Evolutionary conservation across 257 asterid genomes (phyloP), one percentile per base, ranked within the genome.

Genomic region (Jaltomata sinuosa): DNA sequence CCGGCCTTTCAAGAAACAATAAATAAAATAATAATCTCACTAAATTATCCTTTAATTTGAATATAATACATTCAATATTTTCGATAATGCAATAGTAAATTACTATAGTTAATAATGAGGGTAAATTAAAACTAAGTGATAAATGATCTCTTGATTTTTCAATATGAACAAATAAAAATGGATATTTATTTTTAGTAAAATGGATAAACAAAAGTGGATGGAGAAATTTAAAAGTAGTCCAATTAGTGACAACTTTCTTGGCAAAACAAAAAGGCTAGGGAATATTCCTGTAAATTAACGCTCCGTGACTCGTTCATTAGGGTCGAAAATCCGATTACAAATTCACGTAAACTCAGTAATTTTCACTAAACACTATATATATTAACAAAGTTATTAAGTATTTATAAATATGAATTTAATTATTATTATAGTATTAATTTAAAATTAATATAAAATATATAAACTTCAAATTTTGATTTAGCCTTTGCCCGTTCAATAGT

Each of bases 31-130:
- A 55, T 55, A n/a, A 55, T 55, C n/a, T 55, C n/a, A 55, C 9
- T 55, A n/a, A 21, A 55, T 55, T 3, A 9, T 0, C 0, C 0
- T 55, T 8, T 55, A n/a, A n/a, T n/a, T n/a, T n/a, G 6, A n/a
- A 8, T 55, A 55, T n/a, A 11, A 55, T 55, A n/a, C 21, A 3
- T 55, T 55, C 5, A 55, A 55, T 55, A 21, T 3, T 2, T 0
- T 55, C 0, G 12, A 10, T 8, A n/a, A 55, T 55, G 29, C 1
- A 19, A 8, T 21, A 3, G 6, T 21, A 55, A 55, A 55, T n/a
- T 0, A 55, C 5, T 55, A 55, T 8, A 54, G 3, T 21, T 54
- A 55, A 55, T 55, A 55, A 21, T 4, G 6, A 1, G n/a, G n/a
- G n/a, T 3, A 21, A 21, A 55, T 21, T 55, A 8, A 55, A 55